phyloP scores from a whole-genome alignment of 208 protist species.

The Strigomonas culicis region DNA sequence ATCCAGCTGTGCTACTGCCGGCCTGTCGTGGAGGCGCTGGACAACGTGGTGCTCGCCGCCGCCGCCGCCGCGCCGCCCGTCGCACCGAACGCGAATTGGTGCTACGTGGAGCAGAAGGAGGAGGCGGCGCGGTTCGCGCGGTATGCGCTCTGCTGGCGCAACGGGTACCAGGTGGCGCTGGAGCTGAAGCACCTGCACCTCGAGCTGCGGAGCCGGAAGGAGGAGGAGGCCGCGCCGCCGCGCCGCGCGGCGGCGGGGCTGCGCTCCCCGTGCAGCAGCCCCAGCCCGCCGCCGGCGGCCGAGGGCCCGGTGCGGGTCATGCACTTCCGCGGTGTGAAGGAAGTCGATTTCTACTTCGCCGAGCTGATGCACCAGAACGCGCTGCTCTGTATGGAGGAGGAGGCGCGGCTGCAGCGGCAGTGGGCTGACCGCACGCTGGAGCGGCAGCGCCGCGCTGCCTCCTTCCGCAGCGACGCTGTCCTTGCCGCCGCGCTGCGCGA shows the following conservation, averaged over 20 bases:
- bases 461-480: neutral
- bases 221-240: too few relatives aligned
- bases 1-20: neutral
- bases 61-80: too few relatives aligned
- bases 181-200: conserved; percentile 47
- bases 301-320: conserved; percentile 15
- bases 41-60: neutral
- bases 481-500: neutral
- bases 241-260: too few relatives aligned
- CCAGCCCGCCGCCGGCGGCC: too few relatives aligned
- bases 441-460: neutral
- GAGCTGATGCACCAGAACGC: conserved; percentile 50
- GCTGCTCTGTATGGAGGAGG: conserved; percentile 24
- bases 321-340: conserved; percentile 17
- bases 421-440: conserved; percentile 1
- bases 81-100: conserved; percentile 23
- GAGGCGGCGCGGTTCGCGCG: conserved; percentile 50
- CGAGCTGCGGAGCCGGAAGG: neutral
- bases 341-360: conserved; percentile 39
- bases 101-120: conserved; percentile 42
- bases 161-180: conserved; percentile 71
- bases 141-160: conserved; percentile 84
- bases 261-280: too few relatives aligned
- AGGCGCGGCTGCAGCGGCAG: conserved; percentile 6
- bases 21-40: neutral